phyloP scores from a whole-genome alignment of 2,329 filamentous ascomycete genomes.

The Neocucurbitaria cava region DNA sequence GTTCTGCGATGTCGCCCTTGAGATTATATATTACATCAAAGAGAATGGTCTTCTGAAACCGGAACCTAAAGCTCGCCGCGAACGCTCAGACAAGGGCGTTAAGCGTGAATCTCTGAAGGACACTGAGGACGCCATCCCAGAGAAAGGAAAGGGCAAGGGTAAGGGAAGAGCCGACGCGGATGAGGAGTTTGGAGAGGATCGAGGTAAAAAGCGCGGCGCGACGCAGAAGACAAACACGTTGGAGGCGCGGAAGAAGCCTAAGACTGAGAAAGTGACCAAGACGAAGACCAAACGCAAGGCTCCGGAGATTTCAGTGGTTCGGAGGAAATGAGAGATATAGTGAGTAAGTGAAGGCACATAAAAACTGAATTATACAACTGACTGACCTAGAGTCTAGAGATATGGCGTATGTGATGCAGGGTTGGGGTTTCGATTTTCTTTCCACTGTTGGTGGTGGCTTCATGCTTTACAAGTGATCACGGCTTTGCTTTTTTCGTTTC shows the following conservation, averaged over 20 bases:
- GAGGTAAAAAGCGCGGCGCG: slow-evolving; percentile 5
- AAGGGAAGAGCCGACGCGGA: slow-evolving; percentile 2
- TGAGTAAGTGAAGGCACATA: background rate
- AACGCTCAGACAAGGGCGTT: slow-evolving; percentile 23
- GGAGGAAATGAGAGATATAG: background rate
- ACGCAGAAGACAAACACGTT: slow-evolving; percentile 14
- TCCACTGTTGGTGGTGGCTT: no score
- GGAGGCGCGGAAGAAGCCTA: slow-evolving; percentile 27
- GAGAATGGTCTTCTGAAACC: slow-evolving; percentile 29
- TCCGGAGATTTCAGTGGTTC: slow-evolving; percentile 7
- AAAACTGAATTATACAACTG: no score
- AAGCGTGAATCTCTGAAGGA: slow-evolving; percentile 16
- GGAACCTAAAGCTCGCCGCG: slow-evolving; percentile 11
- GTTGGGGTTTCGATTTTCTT: no score
- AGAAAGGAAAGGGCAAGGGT: background rate
- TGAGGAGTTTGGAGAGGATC: slow-evolving; percentile 1
- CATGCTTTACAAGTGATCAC: no score
- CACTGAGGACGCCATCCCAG: background rate
- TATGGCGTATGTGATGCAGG: background rate
- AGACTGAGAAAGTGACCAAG: slow-evolving; percentile 10
- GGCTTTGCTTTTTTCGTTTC: background rate
- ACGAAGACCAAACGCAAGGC: slow-evolving; percentile 10
- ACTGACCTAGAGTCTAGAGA: no score
- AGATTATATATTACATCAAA: slow-evolving; percentile 39
- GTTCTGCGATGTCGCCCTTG: slow-evolving; percentile 42